These are phyloP conservation scores for Waitea zeae DNA, from an alignment of 1,284 basidiomycete species.

Conservation along the genomic window DNA sequence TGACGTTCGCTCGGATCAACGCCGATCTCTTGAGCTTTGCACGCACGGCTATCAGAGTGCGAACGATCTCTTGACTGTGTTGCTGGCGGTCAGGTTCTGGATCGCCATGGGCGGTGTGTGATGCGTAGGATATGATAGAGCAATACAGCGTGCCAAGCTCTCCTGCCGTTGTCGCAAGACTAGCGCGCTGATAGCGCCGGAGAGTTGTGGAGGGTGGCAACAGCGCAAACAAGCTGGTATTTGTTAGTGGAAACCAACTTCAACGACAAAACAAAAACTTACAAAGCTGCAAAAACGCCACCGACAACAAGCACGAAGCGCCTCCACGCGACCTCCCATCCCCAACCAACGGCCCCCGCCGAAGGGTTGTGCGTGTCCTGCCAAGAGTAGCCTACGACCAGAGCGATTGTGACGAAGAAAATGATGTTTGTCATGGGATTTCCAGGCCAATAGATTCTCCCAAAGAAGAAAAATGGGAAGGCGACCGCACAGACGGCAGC, in stretches of 20 bases:
- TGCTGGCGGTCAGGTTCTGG: conserved; percentile 17
- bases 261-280: conserved; percentile 9
- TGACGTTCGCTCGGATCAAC: conserved; percentile 35
- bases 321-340: conserved; percentile 45
- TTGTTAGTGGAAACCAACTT: neutral
- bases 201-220: conserved; percentile 57
- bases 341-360: conserved; percentile 33
- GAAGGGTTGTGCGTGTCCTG: conserved; percentile 30
- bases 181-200: conserved; percentile 43
- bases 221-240: conserved; percentile 40
- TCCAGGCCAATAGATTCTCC: conserved; percentile 59
- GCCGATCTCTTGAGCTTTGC: conserved; percentile 43
- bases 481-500: conserved; percentile 52
- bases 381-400: conserved; percentile 18
- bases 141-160: conserved; percentile 54
- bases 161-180: conserved; percentile 39
- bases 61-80: conserved; percentile 33
- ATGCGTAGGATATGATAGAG: conserved; percentile 45
- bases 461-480: conserved; percentile 55
- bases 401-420: conserved; percentile 49
- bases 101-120: conserved; percentile 19
- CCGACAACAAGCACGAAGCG: conserved; percentile 43
- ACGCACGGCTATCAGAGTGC: conserved; percentile 41
- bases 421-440: conserved; percentile 60
- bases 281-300: conserved; percentile 53